These are phyloP conservation scores for Cryptococcus maquisensis DNA, from an alignment of 1,284 basidiomycete species.

Conservation along the genomic window DNA sequence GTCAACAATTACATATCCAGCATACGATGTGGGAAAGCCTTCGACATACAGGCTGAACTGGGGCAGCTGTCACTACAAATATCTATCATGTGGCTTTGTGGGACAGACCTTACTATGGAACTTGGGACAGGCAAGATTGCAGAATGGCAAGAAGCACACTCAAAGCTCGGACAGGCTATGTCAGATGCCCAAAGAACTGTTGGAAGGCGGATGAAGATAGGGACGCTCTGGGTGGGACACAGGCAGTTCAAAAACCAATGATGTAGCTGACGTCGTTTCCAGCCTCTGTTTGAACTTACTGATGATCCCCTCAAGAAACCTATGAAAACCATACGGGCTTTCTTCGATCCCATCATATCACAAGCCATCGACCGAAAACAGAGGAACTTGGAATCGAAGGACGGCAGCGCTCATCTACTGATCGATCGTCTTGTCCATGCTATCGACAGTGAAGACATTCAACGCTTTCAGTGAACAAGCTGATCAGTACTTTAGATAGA, in stretches of 20 bases:
- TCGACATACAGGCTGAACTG: constrained; percentile 29
- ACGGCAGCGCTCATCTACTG: constrained; percentile 6
- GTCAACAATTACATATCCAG: constrained; percentile 12
- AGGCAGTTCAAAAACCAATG: background rate
- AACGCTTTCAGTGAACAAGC: background rate
- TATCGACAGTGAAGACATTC: constrained; percentile 25
- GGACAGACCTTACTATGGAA: constrained; percentile 11
- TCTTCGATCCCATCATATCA: constrained; percentile 30
- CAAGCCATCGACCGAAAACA: constrained; percentile 14
- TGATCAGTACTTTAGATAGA: constrained; percentile 19
- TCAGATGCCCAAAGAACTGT: constrained; percentile 29
- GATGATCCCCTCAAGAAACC: constrained; percentile 27
- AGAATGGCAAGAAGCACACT: constrained; percentile 19
- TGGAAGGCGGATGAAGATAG: constrained; percentile 34
- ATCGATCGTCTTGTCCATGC: constrained; percentile 34
- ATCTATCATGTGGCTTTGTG: constrained; percentile 34
- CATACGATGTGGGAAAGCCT: constrained; percentile 5
- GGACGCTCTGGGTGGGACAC: constrained; percentile 34
- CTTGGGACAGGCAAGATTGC: background rate
- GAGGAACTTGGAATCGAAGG: background rate
- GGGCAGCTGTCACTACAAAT: constrained; percentile 28
- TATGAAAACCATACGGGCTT: constrained; percentile 26
- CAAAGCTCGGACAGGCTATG: constrained; percentile 24
- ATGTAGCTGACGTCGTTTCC: background rate
- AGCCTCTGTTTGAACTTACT: constrained; percentile 35